Conservation (phyloP, 1,139 yeast species). For the Pichia sp. region DNA sequence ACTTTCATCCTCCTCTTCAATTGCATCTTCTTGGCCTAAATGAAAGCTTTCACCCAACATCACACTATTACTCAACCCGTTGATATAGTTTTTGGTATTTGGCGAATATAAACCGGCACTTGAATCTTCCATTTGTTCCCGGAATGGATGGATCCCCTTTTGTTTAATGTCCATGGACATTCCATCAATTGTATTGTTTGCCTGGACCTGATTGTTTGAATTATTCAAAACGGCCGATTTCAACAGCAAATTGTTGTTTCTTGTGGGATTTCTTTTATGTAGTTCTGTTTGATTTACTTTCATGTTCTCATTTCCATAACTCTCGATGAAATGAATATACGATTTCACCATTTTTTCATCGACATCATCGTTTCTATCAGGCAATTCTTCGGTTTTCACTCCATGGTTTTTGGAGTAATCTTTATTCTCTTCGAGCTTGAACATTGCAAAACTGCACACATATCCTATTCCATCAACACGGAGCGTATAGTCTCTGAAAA, state of each 20-base stretch:
- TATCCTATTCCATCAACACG: conserved; percentile 94
- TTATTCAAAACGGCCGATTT: conserved; percentile 17
- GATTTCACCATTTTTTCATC: conserved; percentile 75
- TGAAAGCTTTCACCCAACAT: conserved; percentile 26
- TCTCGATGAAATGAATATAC: conserved; percentile 77
- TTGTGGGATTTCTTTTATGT: neutral
- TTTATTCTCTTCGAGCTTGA: conserved; percentile 60
- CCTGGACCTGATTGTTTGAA: conserved; percentile 5
- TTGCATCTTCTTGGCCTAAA: conserved; percentile 11
- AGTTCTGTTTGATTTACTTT: conserved; percentile 9
- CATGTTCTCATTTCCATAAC: conserved; percentile 40
- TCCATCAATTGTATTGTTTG: conserved; percentile 6
- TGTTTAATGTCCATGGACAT: too few species aligned
- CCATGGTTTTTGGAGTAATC: conserved; percentile 31
- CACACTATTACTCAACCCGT: conserved; percentile 22
- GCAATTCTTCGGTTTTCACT: conserved; percentile 31
- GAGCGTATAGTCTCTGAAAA: conserved; percentile 79
- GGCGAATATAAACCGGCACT: conserved; percentile 20
- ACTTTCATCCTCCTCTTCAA: conserved; percentile 24
- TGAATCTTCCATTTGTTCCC: conserved; percentile 24
- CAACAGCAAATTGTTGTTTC: conserved; percentile 10
- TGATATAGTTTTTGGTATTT: conserved; percentile 16
- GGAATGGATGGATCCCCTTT: neutral
- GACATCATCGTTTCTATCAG: conserved; percentile 24
- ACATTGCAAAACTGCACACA: conserved; percentile 91